Evolutionary conservation across 2,329 filamentous ascomycete genomes (phyloP), one percentile per base, ranked within the genome.

Genomic region (Fusarium vanettenii): DNA sequence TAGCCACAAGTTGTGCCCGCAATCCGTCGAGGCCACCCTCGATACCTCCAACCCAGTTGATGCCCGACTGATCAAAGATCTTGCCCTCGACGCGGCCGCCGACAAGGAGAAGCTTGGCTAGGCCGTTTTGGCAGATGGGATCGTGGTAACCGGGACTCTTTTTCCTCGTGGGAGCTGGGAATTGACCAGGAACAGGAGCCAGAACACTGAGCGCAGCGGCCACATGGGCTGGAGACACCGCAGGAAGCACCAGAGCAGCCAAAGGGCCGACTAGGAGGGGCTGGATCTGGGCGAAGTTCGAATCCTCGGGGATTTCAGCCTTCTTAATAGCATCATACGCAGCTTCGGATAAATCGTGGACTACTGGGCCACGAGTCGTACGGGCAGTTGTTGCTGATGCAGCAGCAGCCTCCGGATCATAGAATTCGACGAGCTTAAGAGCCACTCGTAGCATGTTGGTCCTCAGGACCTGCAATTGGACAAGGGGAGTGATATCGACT

Each of bases 381-480:
- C 80, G 79, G 2, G 73, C 76, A 5, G 79, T 82, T 3, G 73
- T 77, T 4, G 82, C 78, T 33, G 80, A 78, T 16, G 81, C 78
- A 6, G 81, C 76, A 20, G 85, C 83, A 5, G 76, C 82, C 43
- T 84, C 84, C 72, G 87, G 89, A 81, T 89, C 89, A 81, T 90
- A 97, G 84, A 95, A 97, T 81, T 98, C 96, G 71, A 95, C 92
- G 61, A 98, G 90, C 75, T 93, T 92, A 71, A 98, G 86, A 1
- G 96, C 95, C 20, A 94, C 91, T 75, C 92, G 92, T 81, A 99
- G 94, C 80, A 99, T 97, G 80, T 94, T 93, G 16, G 94, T 97
- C 80, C 97, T 93, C 66, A 99, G 87, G 29, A 97, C 94, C 82
- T 97, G 93, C 29, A 98, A 82, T 83, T 94, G 92, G 75, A 97